Conservation (phyloP, 2,329 filamentous ascomycete species). For the Exserohilum turcica region DNA sequence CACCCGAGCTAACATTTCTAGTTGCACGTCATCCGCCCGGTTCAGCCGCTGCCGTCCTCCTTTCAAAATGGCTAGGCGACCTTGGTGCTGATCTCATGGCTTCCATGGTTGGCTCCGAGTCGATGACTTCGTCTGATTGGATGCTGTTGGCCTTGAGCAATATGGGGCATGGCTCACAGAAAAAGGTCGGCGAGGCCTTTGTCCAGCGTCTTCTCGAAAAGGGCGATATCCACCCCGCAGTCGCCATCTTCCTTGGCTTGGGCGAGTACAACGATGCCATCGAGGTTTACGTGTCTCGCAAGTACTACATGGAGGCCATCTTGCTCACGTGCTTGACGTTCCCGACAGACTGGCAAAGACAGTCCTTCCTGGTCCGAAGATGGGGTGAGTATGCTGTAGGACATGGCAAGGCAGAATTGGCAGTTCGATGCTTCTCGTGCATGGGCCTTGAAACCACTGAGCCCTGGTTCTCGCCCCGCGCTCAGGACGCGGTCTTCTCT, state of each 20-base stretch:
- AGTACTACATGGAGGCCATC: constrained; percentile 89
- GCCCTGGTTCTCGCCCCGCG: constrained; percentile 85
- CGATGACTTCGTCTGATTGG: constrained; percentile 95
- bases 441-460: constrained; percentile 83
- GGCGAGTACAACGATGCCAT: constrained; percentile 94
- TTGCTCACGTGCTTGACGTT: constrained; percentile 83
- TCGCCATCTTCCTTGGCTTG: constrained; percentile 89
- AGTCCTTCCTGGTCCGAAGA: constrained; percentile 84
- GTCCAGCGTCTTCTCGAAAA: constrained; percentile 88
- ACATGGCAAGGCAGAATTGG: constrained; percentile 84
- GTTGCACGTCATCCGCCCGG: constrained; percentile 73
- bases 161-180: constrained; percentile 77
- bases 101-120: constrained; percentile 73
- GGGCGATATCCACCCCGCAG: constrained; percentile 88
- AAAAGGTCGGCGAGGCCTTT: constrained; percentile 88
- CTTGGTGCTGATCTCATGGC: constrained; percentile 80
- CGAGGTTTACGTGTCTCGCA: constrained; percentile 92
- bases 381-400: constrained; percentile 94
- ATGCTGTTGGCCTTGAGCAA: constrained; percentile 92
- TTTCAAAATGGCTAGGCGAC: constrained; percentile 92
- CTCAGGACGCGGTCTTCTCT: constrained; percentile 64
- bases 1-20: constrained; percentile 31
- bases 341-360: constrained; percentile 87
- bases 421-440: constrained; percentile 91
- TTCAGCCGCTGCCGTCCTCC: constrained; percentile 77